Evolutionary conservation across 805 yeast genomes (phyloP).

Genomic region (Scheffersomyces spartinae): DNA sequence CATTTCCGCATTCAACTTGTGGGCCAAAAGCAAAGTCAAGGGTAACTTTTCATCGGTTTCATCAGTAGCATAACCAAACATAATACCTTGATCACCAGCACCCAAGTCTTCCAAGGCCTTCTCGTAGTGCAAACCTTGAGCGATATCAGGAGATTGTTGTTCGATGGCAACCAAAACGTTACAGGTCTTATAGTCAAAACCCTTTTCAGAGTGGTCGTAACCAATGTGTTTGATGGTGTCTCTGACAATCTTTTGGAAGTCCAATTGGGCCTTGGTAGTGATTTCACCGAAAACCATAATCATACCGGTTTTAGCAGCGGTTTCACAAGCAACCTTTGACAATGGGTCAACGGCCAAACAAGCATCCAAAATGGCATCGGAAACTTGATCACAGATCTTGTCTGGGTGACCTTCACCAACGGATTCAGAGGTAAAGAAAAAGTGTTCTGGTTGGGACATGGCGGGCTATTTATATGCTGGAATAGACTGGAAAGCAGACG

Average conservation of each 20-base stretch:
- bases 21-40: constrained; percentile 86
- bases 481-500: too few relatives aligned
- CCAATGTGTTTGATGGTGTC: constrained; percentile 98
- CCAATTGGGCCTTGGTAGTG: constrained; percentile 91
- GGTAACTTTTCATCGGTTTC: constrained; percentile 98
- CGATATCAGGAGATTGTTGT: constrained; percentile 98
- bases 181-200: constrained; percentile 98
- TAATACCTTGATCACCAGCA: constrained; percentile 99
- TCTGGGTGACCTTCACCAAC: constrained; percentile 95
- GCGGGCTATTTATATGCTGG: too few relatives aligned
- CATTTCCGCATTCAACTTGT: constrained; percentile 91
- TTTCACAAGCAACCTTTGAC: constrained; percentile 98
- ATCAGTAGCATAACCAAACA: constrained; percentile 99
- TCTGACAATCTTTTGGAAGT: constrained; percentile 95
- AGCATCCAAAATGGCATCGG: constrained; percentile 97
- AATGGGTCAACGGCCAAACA: constrained; percentile 92
- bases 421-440: constrained; percentile 74
- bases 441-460: too few relatives aligned
- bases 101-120: constrained; percentile 93
- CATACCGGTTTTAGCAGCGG: constrained; percentile 99
- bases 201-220: constrained; percentile 90
- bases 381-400: constrained; percentile 96
- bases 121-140: constrained; percentile 98
- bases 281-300: constrained; percentile 99
- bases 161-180: constrained; percentile 98